These are phyloP conservation scores for Calcarisporium arbuscula DNA, from an alignment of 2,329 filamentous ascomycete genomes.

Conservation along the genomic window DNA sequence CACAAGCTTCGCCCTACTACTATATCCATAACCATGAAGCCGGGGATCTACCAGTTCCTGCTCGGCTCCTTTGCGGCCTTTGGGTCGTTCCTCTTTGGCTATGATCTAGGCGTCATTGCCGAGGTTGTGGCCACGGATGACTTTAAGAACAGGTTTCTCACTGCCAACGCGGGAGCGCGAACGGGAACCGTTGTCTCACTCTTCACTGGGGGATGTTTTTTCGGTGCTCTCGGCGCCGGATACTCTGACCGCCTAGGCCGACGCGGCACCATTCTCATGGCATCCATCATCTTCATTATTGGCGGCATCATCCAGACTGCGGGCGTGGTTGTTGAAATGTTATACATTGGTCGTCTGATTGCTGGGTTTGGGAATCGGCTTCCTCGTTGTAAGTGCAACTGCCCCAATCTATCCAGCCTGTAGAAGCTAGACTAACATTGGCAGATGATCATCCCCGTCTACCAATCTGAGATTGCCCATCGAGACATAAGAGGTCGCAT, in stretches of 20 bases:
- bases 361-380: slow-evolving; percentile 47
- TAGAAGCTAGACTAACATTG: no score
- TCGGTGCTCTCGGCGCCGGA: slow-evolving; percentile 33
- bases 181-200: slow-evolving; percentile 34
- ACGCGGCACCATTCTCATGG: slow-evolving; percentile 37
- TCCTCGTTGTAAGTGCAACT: no score
- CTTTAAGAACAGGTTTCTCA: no score
- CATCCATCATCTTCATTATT: slow-evolving; percentile 33
- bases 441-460: no score
- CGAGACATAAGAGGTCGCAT: no score
- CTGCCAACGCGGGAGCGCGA: no score
- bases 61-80: slow-evolving; percentile 49
- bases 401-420: no score
- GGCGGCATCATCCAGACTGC: slow-evolving; percentile 29
- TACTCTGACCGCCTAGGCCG: slow-evolving; percentile 41
- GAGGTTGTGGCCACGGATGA: slow-evolving; percentile 43
- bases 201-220: slow-evolving; percentile 33
- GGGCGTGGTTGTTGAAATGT: slow-evolving; percentile 26
- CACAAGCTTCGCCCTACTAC: no score
- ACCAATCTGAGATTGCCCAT: no score
- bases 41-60: no score
- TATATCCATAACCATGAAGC: no score
- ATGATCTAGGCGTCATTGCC: slow-evolving; percentile 47
- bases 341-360: slow-evolving; percentile 44
- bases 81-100: slow-evolving; percentile 48